A percentile compares a stretch with the other conserved stretches of the same genome.
Evolutionary conservation across 2,329 filamentous ascomycete genomes (phyloP).

Genomic region (Fusarium mexicanum): DNA sequence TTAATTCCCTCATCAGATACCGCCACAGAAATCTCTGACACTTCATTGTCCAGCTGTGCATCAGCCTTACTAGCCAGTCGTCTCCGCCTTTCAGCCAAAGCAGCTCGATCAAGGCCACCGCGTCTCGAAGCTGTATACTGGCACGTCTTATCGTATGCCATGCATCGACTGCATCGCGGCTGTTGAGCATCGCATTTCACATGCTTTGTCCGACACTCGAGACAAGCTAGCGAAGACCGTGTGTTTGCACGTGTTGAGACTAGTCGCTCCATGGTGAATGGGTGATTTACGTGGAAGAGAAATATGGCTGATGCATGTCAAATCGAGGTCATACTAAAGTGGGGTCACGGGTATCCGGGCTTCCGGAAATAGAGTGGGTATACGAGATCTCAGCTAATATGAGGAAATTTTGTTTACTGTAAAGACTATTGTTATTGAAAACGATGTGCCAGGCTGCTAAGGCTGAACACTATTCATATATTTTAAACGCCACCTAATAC

Average conservation of each 20-base stretch:
- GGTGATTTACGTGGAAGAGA: background rate
- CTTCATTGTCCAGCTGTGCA: accelerated
- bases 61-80: constrained; percentile 16
- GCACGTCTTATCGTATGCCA: constrained; percentile 55
- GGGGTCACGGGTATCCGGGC: background rate
- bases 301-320: background rate
- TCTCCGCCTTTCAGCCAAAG: constrained; percentile 44
- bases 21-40: accelerated
- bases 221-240: constrained; percentile 55
- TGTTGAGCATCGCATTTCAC: constrained; percentile 62
- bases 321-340: background rate
- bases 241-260: constrained; percentile 1
- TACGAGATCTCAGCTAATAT: background rate
- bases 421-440: background rate
- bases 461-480: accelerated
- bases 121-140: constrained; percentile 62
- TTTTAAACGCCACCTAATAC: too few species aligned
- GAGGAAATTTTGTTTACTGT: too few species aligned
- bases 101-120: constrained; percentile 51
- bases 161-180: constrained; percentile 58
- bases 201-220: constrained; percentile 61
- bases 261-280: background rate
- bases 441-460: accelerated
- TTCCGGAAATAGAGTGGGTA: background rate
- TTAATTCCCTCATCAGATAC: background rate